Base-by-base conservation (phyloP, 2,329 filamentous ascomycete genomes). In the Fusarium caatingaense region DNA sequence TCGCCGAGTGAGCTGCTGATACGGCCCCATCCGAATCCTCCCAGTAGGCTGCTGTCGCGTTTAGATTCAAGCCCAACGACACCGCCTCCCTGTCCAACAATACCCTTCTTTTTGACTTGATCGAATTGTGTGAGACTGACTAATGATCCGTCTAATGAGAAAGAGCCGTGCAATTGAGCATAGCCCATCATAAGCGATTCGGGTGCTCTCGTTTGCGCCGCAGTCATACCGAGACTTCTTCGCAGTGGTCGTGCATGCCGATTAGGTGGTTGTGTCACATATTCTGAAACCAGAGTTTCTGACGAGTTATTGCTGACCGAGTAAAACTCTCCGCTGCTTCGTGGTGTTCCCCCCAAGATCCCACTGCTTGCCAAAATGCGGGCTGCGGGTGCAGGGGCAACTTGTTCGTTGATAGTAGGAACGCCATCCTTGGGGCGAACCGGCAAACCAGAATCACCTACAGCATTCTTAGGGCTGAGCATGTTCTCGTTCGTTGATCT, bases 161-260 rank as follows among this genome's bases (percentile, higher is more conserved):
- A 99, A 0, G 93, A 94, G 6, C 96, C 96, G 79, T 93, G 92
- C 4, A 98, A 89, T 74, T 99, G 96, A 5, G 93, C 95, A 80
- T 97, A 99, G 1, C 94, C 96, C 96, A 99, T 99, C 89, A 99
- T 97, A 56, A 99, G 82, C 2, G 91, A 91, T 78, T 98, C 94
- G 1, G 93, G 89, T 41, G 84, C 78, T 73, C 82, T 84, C 42
- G 83, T 77, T 48, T 82, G 81, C 66, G 82, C 80, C 62, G 78
- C 79, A 64, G 79, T 75, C 57, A 85, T 75, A 54, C 79, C 82
- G 28, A 86, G 85, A 64, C 80, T 81, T 51, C 83, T 81, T 60
- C 86, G 82, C 16, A 84, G 74, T 28, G 85, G 82, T 27, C 82
- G 78, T 45, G 72, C 77, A 15, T 79, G 76, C 3, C 81, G 73